phyloP scores from a whole-genome alignment of 495 filamentous ascomycete species.

The Talaromyces borbonicus region DNA sequence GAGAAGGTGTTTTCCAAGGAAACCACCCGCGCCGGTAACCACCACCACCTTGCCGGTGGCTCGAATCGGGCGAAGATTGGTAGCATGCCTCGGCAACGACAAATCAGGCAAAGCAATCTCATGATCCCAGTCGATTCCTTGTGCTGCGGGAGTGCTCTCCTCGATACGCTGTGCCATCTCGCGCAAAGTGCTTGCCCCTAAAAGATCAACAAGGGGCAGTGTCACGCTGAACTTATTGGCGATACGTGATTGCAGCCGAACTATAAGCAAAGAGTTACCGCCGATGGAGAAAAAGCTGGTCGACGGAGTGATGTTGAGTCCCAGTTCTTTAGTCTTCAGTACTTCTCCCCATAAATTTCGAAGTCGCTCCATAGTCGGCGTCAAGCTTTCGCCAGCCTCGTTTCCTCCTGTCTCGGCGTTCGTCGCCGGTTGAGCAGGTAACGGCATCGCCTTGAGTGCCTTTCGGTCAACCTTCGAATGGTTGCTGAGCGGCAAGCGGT shows the following conservation, averaged over 20 bases:
- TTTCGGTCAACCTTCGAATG: conserved; percentile 26
- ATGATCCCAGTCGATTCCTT: conserved; percentile 12
- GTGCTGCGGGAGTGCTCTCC: neutral
- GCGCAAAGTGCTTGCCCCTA: conserved; percentile 23
- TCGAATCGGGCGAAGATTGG: neutral
- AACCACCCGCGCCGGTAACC: conserved; percentile 28
- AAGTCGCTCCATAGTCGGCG: neutral
- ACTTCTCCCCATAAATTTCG: conserved; percentile 8
- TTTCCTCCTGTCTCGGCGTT: neutral
- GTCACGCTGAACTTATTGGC: conserved; percentile 13
- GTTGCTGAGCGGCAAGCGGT: conserved; percentile 21
- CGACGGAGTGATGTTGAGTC: conserved; percentile 2
- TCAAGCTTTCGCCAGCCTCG: neutral
- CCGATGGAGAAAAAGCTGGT: conserved; percentile 33
- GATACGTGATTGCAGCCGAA: conserved; percentile 20
- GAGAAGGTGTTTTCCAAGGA: conserved; percentile 23
- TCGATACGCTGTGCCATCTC: conserved; percentile 18
- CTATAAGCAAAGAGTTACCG: conserved; percentile 26
- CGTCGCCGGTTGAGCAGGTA: conserved; percentile 9
- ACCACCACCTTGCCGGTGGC: conserved; percentile 10
- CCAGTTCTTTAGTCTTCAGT: neutral
- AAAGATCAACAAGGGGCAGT: conserved; percentile 22
- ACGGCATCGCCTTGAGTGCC: conserved; percentile 13
- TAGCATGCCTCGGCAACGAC: neutral
- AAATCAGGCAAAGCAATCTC: conserved; percentile 1